These are phyloP conservation scores for Phytophthora podocarpi DNA, from an alignment of 352 stramenopile species.

Conservation along the genomic window DNA sequence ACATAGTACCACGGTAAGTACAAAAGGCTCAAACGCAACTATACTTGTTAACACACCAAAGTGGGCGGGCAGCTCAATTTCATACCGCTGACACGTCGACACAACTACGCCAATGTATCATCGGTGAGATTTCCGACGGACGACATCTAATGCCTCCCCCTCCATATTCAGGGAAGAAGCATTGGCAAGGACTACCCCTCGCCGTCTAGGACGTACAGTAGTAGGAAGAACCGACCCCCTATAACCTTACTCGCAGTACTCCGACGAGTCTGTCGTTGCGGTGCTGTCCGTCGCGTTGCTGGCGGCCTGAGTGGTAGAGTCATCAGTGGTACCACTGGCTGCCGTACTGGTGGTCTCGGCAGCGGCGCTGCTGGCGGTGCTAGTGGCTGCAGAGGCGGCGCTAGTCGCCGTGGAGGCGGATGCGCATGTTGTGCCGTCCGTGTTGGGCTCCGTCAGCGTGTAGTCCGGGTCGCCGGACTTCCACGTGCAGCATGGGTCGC, in stretches of 20 bases:
- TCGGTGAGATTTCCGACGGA: conserved; percentile 11
- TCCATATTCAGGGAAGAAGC: no score
- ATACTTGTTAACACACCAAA: conserved; percentile 38
- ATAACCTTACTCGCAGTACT: conserved; percentile 40
- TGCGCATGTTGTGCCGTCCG: conserved; percentile 39
- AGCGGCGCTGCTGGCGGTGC: conserved; percentile 8
- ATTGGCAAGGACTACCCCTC: neutral
- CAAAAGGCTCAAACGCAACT: conserved; percentile 25
- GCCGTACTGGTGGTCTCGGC: conserved; percentile 8
- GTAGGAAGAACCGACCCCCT: neutral
- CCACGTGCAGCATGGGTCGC: conserved; percentile 54
- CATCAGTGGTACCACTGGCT: conserved; percentile 18
- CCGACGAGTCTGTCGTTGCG: conserved; percentile 30
- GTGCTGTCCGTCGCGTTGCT: conserved; percentile 29
- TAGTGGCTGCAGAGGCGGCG: conserved; percentile 6
- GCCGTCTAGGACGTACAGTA: conserved; percentile 17
- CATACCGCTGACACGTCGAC: conserved; percentile 27
- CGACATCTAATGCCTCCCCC: conserved; percentile 17
- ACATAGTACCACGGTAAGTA: no score
- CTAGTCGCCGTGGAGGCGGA: conserved; percentile 27
- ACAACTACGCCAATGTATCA: conserved; percentile 11
- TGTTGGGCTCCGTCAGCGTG: conserved; percentile 39
- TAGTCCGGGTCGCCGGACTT: conserved; percentile 39
- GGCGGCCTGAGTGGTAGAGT: conserved; percentile 14
- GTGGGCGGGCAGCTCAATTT: conserved; percentile 22